These are phyloP conservation scores for Neonectria punicea DNA, from an alignment of 2,329 filamentous ascomycete genomes.

Conservation along the genomic window DNA sequence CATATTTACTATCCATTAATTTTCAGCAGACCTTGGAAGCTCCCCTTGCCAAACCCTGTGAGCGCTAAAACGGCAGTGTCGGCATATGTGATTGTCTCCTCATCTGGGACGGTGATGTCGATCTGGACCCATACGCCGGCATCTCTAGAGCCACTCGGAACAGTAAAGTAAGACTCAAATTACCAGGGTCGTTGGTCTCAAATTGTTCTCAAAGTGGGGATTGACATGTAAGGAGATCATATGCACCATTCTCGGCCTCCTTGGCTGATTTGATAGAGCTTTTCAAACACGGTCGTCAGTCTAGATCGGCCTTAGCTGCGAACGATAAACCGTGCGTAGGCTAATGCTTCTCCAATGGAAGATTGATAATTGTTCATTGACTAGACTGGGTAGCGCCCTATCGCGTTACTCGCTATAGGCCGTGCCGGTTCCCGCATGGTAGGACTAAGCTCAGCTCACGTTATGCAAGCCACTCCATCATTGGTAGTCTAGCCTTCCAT, in stretches of 20 bases:
- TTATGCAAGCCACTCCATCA: background rate
- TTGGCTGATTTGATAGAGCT: background rate
- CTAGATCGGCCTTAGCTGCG: background rate
- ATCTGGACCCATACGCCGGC: no score
- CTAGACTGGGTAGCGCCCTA: background rate
- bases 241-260: background rate
- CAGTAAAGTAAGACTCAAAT: no score
- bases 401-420: background rate
- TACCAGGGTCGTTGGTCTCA: background rate
- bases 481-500: background rate
- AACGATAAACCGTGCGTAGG: background rate
- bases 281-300: background rate
- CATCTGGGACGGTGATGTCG: no score
- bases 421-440: background rate
- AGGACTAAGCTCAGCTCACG: background rate
- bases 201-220: background rate
- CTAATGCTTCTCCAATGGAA: background rate
- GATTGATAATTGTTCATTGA: background rate
- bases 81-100: no score
- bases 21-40: no score
- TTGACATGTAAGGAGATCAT: background rate
- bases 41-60: no score
- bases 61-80: no score
- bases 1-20: no score
- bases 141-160: no score